Conservation (phyloP, 2,329 filamentous ascomycete genomes). For the Arthrobotrys conoides region DNA sequence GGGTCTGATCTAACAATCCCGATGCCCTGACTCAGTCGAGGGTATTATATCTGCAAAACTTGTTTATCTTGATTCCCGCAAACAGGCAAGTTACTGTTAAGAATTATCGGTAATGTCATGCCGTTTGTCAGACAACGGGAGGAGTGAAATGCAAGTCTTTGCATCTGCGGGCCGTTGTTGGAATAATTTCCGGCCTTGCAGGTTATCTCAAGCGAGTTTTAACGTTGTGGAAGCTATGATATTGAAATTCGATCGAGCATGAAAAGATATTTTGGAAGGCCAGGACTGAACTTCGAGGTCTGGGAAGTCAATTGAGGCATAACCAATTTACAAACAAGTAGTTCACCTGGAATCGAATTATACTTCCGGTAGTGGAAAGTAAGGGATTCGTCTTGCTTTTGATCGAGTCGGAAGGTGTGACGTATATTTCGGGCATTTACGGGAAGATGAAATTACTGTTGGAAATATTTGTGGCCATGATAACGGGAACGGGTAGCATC, state of each 20-base stretch:
- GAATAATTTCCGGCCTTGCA: slow-evolving; percentile 7
- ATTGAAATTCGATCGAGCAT: slow-evolving; percentile 1
- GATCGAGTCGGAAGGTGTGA: slow-evolving; percentile 30
- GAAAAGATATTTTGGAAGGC: slow-evolving; percentile 13
- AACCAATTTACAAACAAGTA: neutral
- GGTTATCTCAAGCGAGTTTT: neutral
- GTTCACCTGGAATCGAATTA: neutral
- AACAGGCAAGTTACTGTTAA: too few relatives aligned
- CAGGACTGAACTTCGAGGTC: slow-evolving; percentile 8
- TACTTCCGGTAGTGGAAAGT: neutral
- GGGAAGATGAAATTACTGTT: slow-evolving; percentile 5
- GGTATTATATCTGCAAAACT: too few relatives aligned
- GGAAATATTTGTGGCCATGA: neutral
- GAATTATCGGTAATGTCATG: too few relatives aligned
- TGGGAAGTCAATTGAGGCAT: slow-evolving; percentile 27
- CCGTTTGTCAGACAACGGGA: slow-evolving; percentile 7
- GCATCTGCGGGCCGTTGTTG: neutral
- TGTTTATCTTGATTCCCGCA: too few relatives aligned
- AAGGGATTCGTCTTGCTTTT: slow-evolving; percentile 6
- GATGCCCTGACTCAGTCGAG: too few relatives aligned
- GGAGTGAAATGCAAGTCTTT: slow-evolving; percentile 5
- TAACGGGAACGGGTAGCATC: neutral
- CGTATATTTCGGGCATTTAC: slow-evolving; percentile 4
- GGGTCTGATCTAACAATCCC: neutral
- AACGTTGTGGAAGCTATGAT: slow-evolving; percentile 22